phyloP scores from a whole-genome alignment of 257 asterid genomes.

The Solanum pimpinellifolium region DNA sequence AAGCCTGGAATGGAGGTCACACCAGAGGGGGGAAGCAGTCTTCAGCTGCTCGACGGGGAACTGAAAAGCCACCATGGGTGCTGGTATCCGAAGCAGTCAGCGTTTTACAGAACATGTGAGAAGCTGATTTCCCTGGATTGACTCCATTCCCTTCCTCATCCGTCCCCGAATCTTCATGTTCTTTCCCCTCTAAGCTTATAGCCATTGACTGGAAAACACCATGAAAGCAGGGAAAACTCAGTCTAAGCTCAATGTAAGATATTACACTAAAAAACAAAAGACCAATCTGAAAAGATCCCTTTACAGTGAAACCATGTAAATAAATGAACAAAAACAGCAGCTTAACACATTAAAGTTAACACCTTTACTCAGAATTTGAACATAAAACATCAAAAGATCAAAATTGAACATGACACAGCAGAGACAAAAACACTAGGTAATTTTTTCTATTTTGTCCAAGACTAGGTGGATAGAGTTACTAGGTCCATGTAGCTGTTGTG shows the following conservation, averaged over 20 bases:
- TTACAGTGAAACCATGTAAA: neutral
- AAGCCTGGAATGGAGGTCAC: conserved; percentile 3
- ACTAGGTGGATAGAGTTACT: neutral
- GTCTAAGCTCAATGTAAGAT: neutral
- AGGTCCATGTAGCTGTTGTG: neutral
- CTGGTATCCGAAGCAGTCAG: conserved; percentile 97
- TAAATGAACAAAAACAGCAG: neutral
- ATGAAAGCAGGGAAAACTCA: neutral
- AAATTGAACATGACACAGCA: neutral
- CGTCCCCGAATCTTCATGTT: conserved; percentile 31
- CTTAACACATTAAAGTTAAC: neutral
- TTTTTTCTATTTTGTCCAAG: neutral
- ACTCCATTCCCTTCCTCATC: conserved; percentile 48
- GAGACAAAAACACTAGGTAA: neutral
- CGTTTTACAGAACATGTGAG: conserved; percentile 98
- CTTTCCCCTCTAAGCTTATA: conserved; percentile 43
- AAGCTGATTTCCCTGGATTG: conserved; percentile 45
- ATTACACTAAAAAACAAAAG: too few relatives aligned
- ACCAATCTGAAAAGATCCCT: neutral
- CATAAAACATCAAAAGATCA: neutral
- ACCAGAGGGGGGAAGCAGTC: conserved; percentile 99
- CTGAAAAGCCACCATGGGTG: conserved; percentile 97
- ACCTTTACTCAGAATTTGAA: neutral
- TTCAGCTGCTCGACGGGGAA: conserved; percentile 98
- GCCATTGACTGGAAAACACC: conserved; percentile 28